phyloP scores from a whole-genome alignment of 306 rosid species.

The Corylus avellana region DNA sequence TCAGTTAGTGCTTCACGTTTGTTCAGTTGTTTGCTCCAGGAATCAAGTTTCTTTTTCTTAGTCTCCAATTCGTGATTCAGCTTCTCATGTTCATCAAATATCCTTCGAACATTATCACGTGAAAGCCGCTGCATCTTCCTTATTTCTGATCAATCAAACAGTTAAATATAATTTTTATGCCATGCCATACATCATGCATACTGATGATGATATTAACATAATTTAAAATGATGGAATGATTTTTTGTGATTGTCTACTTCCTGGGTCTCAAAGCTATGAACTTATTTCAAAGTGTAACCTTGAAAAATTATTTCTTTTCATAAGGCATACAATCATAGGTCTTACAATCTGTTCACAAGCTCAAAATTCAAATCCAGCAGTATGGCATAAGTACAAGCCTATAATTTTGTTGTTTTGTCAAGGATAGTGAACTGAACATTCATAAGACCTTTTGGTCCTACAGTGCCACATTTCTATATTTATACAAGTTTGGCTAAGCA shows the following conservation, averaged over 20 bases:
- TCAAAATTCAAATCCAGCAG: not conserved
- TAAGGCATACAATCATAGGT: not conserved
- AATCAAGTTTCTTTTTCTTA: conserved; percentile 75
- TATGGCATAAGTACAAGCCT: not conserved
- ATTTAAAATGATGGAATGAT: not conserved
- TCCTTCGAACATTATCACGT: conserved; percentile 58
- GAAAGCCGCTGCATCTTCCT: conserved; percentile 76
- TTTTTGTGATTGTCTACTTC: not conserved
- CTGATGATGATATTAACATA: not conserved
- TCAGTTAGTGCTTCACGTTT: conserved; percentile 85
- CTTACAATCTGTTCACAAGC: not conserved
- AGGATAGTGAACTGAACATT: not conserved
- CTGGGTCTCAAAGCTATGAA: conserved; percentile 2
- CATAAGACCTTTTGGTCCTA: not conserved
- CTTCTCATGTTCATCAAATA: conserved; percentile 81
- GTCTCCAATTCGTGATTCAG: conserved; percentile 71
- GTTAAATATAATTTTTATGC: not conserved
- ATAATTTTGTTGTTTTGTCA: not conserved
- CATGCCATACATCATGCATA: not conserved
- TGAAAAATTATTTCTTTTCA: not conserved
- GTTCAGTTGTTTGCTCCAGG: conserved; percentile 82
- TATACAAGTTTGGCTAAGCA: not conserved
- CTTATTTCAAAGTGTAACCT: not conserved
- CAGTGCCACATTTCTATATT: not conserved
- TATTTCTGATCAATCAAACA: conserved; percentile 52